Base-by-base conservation (phyloP, 1,284 basidiomycete genomes). In the Rhodotorula sp. region DNA sequence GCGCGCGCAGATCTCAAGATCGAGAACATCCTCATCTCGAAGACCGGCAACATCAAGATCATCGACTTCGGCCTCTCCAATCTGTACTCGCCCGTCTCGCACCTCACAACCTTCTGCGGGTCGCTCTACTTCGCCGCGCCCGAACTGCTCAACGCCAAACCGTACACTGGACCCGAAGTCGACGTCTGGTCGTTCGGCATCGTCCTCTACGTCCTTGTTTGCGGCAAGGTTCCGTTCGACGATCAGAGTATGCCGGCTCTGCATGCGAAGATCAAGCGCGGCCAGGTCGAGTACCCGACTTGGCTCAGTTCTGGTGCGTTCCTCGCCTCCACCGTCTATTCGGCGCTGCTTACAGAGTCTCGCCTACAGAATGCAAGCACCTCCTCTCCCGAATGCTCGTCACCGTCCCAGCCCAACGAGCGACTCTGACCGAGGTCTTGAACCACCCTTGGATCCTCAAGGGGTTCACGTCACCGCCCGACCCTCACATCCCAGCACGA, bases 101-200 rank as follows among this genome's bases (percentile, higher is more conserved):
- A 95, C 78, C 87, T 99, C 1, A 88, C 89, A 36, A 99, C 96
- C 0, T 99, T 99, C 80, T 99, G 95, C 77, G 94, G 95, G 32
- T 96, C 92, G 2, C 84, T 99, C 27, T 99, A 99, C 83, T 99
- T 99, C 82, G 94, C 95, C 52, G 95, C 95, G 0, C 96, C 95
- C 6, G 94, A 99, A 80, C 84, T 99, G 39, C 86, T 99, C 64
- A 97, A 98, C 78, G 95, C 95, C 48, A 93, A 93, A 79, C 89
- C 92, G 30, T 99, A 99, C 80, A 94, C 92, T 0, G 95, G 95
- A 0, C 95, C 95, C 17, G 95, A 99, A 80, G 95, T 99, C 67
- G 96, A 99, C 78, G 90, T 98, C 0, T 99, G 96, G 95, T 95
- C 92, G 78, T 98, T 98, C 75, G 95, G 96, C 10, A 94, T 99